A percentile compares a stretch with the other conserved stretches of the same genome.
These are phyloP conservation scores for Byssoonygena ceratinophila DNA, from an alignment of 2,329 filamentous ascomycete species.

Conservation along the genomic window DNA sequence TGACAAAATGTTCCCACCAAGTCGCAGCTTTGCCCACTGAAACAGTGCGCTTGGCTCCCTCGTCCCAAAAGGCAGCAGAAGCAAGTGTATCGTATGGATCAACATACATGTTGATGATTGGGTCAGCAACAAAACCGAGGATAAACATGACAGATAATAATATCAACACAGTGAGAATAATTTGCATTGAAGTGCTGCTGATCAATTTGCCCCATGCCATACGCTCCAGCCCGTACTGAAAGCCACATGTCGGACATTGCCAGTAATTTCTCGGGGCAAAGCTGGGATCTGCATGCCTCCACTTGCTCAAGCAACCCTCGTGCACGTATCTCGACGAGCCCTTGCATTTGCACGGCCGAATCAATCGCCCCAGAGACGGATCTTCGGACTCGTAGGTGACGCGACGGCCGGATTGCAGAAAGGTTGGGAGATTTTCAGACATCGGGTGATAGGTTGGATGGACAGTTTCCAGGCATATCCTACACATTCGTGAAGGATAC, in stretches of 20 bases:
- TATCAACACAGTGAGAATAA: constrained; percentile 60
- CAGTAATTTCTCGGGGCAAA: constrained; percentile 61
- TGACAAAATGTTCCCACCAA: constrained; percentile 77
- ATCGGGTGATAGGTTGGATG: constrained; percentile 49
- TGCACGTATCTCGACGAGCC: constrained; percentile 91
- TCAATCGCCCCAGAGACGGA: constrained; percentile 60
- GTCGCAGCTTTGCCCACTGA: constrained; percentile 44
- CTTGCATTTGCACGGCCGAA: constrained; percentile 87
- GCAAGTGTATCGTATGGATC: constrained; percentile 59
- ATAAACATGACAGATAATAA: constrained; percentile 64
- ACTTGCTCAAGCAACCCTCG: constrained; percentile 73
- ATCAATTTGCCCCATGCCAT: constrained; percentile 64
- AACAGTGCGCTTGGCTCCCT: constrained; percentile 26
- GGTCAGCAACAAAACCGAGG: constrained; percentile 85
- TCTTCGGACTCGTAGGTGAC: constrained; percentile 66
- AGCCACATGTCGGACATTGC: constrained; percentile 79
- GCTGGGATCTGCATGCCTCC: constrained; percentile 63
- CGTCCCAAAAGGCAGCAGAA: constrained; percentile 29
- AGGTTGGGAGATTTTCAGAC: constrained; percentile 45
- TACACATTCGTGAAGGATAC: constrained; percentile 66
- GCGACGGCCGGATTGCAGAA: constrained; percentile 47
- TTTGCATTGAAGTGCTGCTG: constrained; percentile 55
- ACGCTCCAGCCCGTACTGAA: constrained; percentile 67
- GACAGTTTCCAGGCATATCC: constrained; percentile 75
- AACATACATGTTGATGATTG: constrained; percentile 78